Evolutionary conservation across 2,329 filamentous ascomycete genomes (phyloP).

Genomic region (Aspergillus intermedius): DNA sequence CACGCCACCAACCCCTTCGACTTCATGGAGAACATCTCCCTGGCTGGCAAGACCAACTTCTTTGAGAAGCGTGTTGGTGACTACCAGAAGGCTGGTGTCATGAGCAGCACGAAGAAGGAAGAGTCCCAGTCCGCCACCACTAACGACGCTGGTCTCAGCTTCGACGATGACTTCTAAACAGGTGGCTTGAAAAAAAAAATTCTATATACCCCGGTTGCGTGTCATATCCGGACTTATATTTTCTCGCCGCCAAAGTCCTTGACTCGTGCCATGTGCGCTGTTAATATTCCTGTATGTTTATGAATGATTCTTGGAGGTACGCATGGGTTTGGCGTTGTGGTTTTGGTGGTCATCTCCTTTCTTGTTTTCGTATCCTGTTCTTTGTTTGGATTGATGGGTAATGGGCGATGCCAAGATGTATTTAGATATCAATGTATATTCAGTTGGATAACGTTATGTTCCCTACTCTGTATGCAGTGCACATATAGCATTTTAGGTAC

Average conservation of each 20-base stretch:
- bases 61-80: constrained; percentile 99
- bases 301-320: constrained; percentile 25
- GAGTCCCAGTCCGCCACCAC: constrained; percentile 40
- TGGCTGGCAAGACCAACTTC: constrained; percentile 99
- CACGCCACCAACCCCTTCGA: constrained; percentile 93
- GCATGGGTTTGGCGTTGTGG: constrained; percentile 30
- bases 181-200: constrained; percentile 2
- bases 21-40: constrained; percentile 99
- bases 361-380: constrained; percentile 6
- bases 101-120: constrained; percentile 78
- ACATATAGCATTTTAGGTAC: too few species aligned
- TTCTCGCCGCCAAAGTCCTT: constrained; percentile 1
- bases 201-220: constrained; percentile 15
- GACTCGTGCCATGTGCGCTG: constrained; percentile 14
- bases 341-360: constrained; percentile 11
- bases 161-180: constrained; percentile 92
- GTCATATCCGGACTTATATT: not conserved
- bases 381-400: constrained; percentile 9
- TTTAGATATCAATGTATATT: constrained; percentile 16
- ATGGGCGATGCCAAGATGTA: constrained; percentile 9
- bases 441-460: constrained; percentile 1
- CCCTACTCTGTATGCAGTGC: not conserved
- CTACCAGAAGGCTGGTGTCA: constrained; percentile 99
- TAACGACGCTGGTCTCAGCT: constrained; percentile 68
- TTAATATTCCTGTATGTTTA: constrained; percentile 25